A percentile compares a stretch with the other conserved stretches of the same genome.
phyloP scores from a whole-genome alignment of 2,329 filamentous ascomycete genomes.

The Calonectria leucothoes region DNA sequence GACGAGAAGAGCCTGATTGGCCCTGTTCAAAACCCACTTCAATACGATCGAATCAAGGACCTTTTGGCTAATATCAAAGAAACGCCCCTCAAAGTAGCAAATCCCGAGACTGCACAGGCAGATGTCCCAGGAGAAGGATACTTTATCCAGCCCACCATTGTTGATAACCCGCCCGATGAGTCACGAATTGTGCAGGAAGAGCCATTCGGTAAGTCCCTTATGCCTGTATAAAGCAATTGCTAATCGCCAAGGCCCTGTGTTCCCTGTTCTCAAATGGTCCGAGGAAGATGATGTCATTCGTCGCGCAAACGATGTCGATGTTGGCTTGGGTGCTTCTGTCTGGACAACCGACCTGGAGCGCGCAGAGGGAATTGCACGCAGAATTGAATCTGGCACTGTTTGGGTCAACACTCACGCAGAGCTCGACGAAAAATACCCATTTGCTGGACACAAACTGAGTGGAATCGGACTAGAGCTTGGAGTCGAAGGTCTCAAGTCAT shows the following conservation, averaged over 20 bases:
- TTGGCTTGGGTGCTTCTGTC: neutral
- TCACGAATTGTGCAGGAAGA: neutral
- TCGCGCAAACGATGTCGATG: neutral
- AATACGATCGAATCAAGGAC: conserved; percentile 50
- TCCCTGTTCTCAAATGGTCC: neutral
- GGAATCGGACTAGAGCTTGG: conserved; percentile 3
- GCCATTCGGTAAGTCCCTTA: neutral
- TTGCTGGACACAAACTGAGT: conserved; percentile 6
- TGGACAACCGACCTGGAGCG: neutral
- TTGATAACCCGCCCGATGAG: neutral
- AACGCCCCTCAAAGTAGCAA: neutral
- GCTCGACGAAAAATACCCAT: neutral
- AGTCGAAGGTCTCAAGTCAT: neutral
- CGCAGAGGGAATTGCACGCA: neutral
- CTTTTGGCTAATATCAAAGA: neutral
- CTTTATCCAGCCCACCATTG: conserved; percentile 5
- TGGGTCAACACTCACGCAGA: conserved; percentile 5
- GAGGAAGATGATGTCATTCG: neutral
- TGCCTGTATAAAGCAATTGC: neutral
- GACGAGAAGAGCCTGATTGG: conserved; percentile 43
- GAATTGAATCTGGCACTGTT: neutral
- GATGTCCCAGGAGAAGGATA: neutral
- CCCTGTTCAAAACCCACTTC: conserved; percentile 72
- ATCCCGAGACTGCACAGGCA: neutral
- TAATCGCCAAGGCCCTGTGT: neutral